Evolutionary conservation across 495 filamentous ascomycete genomes (phyloP).

Genomic region (Amphirosellinia nigrospora): DNA sequence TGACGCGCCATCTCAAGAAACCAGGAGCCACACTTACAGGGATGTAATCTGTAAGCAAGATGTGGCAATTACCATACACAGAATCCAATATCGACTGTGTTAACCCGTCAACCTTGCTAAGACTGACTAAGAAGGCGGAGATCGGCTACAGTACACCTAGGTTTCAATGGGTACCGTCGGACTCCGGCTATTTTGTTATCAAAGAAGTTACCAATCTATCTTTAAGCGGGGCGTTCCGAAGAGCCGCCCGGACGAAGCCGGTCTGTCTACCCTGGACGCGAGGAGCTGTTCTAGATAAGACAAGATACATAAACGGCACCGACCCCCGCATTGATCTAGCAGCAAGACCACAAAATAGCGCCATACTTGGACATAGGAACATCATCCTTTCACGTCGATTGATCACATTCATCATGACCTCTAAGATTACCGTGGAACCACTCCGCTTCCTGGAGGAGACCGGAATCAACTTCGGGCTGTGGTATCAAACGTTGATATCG

Average conservation of each 20-base stretch:
- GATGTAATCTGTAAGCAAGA: background rate
- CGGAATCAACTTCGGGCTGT: constrained; percentile 64
- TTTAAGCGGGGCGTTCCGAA: constrained; percentile 20
- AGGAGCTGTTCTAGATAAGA: constrained; percentile 9
- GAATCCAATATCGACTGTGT: background rate
- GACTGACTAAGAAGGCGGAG: background rate
- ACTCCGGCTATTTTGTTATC: constrained; percentile 5
- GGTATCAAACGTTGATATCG: constrained; percentile 61
- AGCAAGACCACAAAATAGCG: background rate
- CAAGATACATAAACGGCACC: background rate
- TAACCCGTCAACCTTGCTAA: background rate
- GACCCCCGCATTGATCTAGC: background rate
- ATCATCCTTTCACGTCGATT: background rate
- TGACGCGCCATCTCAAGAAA: background rate
- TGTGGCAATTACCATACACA: background rate
- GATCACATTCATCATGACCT: constrained; percentile 14
- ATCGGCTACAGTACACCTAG: background rate
- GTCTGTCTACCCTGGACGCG: background rate
- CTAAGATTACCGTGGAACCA: constrained; percentile 43
- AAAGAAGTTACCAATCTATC: background rate
- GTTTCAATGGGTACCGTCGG: background rate
- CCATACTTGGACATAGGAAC: background rate
- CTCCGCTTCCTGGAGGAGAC: constrained; percentile 51
- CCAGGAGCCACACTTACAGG: background rate
- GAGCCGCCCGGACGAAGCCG: constrained; percentile 17